Percentiles rank a stretch among this genome's conserved stretches.
Conservation (phyloP, 805 yeast genomes). For the Diddensiella transvaalensis region DNA sequence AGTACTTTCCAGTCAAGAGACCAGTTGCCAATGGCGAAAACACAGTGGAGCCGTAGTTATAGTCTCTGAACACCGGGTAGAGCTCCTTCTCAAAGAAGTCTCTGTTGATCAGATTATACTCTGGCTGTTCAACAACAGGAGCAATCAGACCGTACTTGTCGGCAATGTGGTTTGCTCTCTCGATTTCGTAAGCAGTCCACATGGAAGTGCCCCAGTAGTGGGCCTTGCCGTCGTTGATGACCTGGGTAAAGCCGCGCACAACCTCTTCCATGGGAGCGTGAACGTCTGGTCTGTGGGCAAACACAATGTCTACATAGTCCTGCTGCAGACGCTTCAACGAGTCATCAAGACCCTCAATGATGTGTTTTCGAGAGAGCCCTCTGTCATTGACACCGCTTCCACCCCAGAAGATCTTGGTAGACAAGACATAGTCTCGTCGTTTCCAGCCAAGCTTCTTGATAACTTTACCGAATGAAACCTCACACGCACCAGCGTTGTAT, state of each 20-base stretch:
- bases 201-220: slow-evolving; percentile 34
- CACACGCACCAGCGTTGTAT: slow-evolving; percentile 30
- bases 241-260: slow-evolving; percentile 33
- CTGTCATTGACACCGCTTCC: slow-evolving; percentile 27
- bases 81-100: slow-evolving; percentile 31
- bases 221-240: slow-evolving; percentile 33
- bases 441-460: slow-evolving; percentile 32
- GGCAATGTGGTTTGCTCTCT: slow-evolving; percentile 34
- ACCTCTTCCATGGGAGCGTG: slow-evolving; percentile 33
- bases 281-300: slow-evolving; percentile 34
- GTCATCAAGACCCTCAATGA: slow-evolving; percentile 31
- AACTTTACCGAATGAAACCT: slow-evolving; percentile 29
- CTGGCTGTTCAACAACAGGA: slow-evolving; percentile 34
- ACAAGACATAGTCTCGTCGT: slow-evolving; percentile 30
- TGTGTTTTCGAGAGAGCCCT: slow-evolving; percentile 33
- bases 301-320: slow-evolving; percentile 33
- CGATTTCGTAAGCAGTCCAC: slow-evolving; percentile 34
- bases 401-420: slow-evolving; percentile 34
- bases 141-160: slow-evolving; percentile 31
- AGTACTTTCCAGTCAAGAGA: slow-evolving; percentile 33
- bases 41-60: slow-evolving; percentile 33
- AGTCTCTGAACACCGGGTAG: slow-evolving; percentile 28
- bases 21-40: slow-evolving; percentile 35
- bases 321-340: slow-evolving; percentile 31
- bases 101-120: slow-evolving; percentile 28